Percentiles rank a stretch among this genome's conserved stretches.
These are phyloP conservation scores for Aspergillus sp. DNA, from an alignment of 2,329 filamentous ascomycete genomes.

Conservation along the genomic window DNA sequence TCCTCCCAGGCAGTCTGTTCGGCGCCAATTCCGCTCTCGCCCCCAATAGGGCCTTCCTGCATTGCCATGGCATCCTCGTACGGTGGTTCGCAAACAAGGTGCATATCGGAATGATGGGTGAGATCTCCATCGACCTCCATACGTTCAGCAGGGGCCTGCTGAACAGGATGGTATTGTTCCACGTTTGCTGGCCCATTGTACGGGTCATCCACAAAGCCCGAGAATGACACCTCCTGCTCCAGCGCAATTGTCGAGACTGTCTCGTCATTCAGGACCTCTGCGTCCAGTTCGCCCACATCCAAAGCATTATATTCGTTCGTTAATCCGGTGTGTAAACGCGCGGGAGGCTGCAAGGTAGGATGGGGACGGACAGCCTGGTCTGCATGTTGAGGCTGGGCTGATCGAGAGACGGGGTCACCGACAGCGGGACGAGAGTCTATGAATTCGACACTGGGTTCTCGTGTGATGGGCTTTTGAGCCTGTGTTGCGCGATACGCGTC, in stretches of 20 bases:
- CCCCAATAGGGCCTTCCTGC: no score
- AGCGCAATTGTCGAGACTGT: conserved; percentile 7
- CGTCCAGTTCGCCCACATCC: conserved; percentile 44
- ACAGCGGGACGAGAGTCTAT: conserved; percentile 2
- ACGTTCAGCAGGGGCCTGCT: conserved; percentile 3
- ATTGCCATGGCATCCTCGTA: conserved; percentile 26
- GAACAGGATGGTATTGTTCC: conserved; percentile 13
- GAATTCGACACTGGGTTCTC: conserved; percentile 3
- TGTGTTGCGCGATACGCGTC: conserved; percentile 46
- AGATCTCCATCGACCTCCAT: conserved; percentile 18
- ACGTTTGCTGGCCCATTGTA: conserved; percentile 16
- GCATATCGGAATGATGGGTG: conserved; percentile 8
- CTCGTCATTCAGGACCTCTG: conserved; percentile 41
- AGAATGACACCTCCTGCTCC: conserved; percentile 10
- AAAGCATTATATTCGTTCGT: conserved; percentile 42
- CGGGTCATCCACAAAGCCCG: conserved; percentile 4
- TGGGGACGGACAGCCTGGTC: conserved; percentile 8
- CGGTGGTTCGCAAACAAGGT: conserved; percentile 10
- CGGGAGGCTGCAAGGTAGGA: conserved; percentile 24
- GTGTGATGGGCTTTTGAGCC: conserved; percentile 24
- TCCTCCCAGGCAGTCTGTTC: conserved; percentile 38
- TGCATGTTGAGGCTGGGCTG: background rate
- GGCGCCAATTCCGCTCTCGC: conserved; percentile 8
- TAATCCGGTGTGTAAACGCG: conserved; percentile 32
- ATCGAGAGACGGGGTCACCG: background rate